These are phyloP conservation scores for Ophiostoma ips DNA, from an alignment of 2,329 filamentous ascomycete species.

Conservation along the genomic window DNA sequence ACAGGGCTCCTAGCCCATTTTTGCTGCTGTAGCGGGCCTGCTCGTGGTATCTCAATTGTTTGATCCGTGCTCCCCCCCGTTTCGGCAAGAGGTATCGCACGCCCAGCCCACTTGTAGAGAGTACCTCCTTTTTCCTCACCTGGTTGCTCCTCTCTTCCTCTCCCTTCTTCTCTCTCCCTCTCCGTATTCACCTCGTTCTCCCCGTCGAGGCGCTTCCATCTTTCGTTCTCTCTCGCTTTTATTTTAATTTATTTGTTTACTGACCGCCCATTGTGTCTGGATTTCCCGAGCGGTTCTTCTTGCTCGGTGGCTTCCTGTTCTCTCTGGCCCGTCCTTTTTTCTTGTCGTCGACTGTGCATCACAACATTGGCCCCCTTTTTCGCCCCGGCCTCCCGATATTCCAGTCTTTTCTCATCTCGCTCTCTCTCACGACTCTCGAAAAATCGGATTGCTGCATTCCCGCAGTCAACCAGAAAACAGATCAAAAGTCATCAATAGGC, in stretches of 20 bases:
- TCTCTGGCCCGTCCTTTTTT: no score
- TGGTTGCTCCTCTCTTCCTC: neutral
- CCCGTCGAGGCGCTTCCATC: neutral
- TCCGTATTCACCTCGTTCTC: neutral
- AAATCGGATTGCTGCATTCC: no score
- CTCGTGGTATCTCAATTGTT: neutral
- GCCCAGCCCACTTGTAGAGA: neutral
- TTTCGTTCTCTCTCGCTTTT: neutral
- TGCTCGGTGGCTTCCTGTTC: neutral
- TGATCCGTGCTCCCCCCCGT: neutral
- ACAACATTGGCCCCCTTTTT: neutral
- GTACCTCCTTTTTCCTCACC: neutral
- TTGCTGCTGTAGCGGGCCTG: neutral
- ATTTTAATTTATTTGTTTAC: neutral
- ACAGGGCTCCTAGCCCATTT: neutral
- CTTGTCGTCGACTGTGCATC: neutral
- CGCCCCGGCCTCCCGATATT: no score
- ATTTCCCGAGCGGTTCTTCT: neutral
- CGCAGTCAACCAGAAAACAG: no score
- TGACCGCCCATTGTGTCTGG: neutral
- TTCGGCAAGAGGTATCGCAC: conserved; percentile 1
- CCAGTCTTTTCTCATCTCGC: no score
- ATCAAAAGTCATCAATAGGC: no score
- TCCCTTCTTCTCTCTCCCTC: neutral
- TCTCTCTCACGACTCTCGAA: no score